These are phyloP conservation scores for Fusarium solani-melongenae DNA, from an alignment of 2,329 filamentous ascomycete genomes.

Conservation along the genomic window DNA sequence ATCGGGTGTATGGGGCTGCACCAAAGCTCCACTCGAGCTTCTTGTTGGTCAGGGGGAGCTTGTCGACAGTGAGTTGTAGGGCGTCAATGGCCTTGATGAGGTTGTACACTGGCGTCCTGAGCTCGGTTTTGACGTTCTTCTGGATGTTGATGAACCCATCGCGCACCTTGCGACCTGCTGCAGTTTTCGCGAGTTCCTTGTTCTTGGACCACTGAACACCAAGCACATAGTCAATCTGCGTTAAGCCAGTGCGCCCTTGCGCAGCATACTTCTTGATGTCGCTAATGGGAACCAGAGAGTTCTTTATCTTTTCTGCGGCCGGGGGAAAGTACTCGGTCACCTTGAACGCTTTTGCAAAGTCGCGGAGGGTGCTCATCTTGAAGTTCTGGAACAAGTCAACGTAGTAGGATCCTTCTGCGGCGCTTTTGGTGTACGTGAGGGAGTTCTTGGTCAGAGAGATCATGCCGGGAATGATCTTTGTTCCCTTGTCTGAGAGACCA, in stretches of 20 bases:
- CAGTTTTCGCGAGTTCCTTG: slow-evolving; percentile 13
- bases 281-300: background rate
- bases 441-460: background rate
- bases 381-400: background rate
- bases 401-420: slow-evolving; percentile 7
- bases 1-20: slow-evolving; percentile 3
- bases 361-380: background rate
- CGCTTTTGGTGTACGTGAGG: background rate
- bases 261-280: slow-evolving; percentile 6
- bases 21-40: slow-evolving; percentile 13
- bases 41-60: slow-evolving; percentile 19
- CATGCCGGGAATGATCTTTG: background rate
- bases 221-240: background rate
- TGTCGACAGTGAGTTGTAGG: slow-evolving; percentile 2
- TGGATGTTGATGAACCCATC: slow-evolving; percentile 20
- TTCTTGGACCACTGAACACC: slow-evolving; percentile 12
- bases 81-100: slow-evolving; percentile 22
- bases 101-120: slow-evolving; percentile 10
- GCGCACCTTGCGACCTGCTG: slow-evolving; percentile 1
- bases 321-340: slow-evolving; percentile 2
- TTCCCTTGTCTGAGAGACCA: background rate
- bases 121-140: slow-evolving; percentile 15
- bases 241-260: background rate
- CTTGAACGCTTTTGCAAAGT: slow-evolving; percentile 7
- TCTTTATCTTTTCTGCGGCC: slow-evolving; percentile 8